These are phyloP conservation scores for Dictyophora rubrovolvata DNA, from an alignment of 768 basidiomycete genomes.

Conservation along the genomic window DNA sequence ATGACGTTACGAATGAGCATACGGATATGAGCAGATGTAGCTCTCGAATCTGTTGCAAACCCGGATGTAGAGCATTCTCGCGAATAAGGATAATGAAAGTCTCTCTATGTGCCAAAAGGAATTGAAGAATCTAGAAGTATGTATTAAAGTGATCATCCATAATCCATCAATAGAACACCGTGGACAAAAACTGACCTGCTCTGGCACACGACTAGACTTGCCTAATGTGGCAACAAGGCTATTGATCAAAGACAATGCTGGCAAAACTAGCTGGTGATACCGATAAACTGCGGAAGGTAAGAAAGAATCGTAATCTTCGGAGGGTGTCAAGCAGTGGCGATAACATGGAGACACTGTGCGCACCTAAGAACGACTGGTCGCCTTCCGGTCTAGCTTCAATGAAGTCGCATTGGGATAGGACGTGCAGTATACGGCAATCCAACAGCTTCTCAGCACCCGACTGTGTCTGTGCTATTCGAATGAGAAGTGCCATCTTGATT, in stretches of 20 bases:
- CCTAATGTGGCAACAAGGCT: conserved; percentile 73
- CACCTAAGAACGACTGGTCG: conserved; percentile 76
- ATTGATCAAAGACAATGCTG: conserved; percentile 71
- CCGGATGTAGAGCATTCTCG: conserved; percentile 53
- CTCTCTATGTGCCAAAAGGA: conserved; percentile 73
- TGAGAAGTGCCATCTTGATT: conserved; percentile 84
- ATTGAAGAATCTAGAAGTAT: conserved; percentile 54
- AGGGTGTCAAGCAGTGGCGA: background rate
- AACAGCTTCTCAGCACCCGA: conserved; percentile 78
- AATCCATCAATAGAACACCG: background rate
- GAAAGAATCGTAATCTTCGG: conserved; percentile 72
- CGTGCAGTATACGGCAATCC: conserved; percentile 63
- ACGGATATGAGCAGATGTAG: conserved; percentile 69
- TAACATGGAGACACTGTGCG: conserved; percentile 11
- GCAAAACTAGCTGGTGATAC: conserved; percentile 86
- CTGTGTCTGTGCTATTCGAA: conserved; percentile 73
- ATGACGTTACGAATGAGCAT: conserved; percentile 55
- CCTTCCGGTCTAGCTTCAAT: conserved; percentile 76
- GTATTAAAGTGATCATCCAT: background rate
- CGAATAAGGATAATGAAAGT: conserved; percentile 77
- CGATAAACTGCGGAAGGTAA: conserved; percentile 78
- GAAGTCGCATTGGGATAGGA: conserved; percentile 78
- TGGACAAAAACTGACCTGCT: conserved; percentile 41
- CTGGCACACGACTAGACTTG: conserved; percentile 53
- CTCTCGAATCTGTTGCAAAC: conserved; percentile 64